Evolutionary conservation across 805 yeast species (phyloP), one percentile per base, ranked within the genome.

Genomic region (Alloascoidea hylecoeti): DNA sequence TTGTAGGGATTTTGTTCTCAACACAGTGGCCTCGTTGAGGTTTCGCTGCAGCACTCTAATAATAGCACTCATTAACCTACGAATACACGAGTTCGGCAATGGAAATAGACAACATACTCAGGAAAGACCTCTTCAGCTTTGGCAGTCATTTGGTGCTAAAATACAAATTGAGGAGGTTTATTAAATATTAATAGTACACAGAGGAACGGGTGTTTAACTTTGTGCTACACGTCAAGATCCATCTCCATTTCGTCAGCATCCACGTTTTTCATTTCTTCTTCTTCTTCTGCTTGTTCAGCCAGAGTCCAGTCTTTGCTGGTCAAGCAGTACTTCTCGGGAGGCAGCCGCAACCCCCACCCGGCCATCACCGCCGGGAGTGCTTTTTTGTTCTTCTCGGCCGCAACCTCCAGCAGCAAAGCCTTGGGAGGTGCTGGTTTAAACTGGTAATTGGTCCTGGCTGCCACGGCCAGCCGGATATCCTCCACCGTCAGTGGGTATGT

Each of bases 371-470:
- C 82, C 3, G 99, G 99, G 38, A 92, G 64, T 0, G 94, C 76
- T 52, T 83, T 78, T 49, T 84, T 78, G 57, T 92, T 92, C 45
- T 95, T 67, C 52, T 94, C 98, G 15, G 78, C 79, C 0, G 98
- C 98, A 48, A 92, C 63, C 57, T 89, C 95, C 56, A 92, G 61
- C 45, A 92, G 58, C 46, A 89, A 63, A 55, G 92, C 96, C 56
- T 89, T 92, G 3, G 97, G 97, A 4, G 94, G 92, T 2, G 82
- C 81, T 2, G 97, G 96, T 56, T 86, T 86, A 67, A 92, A 92
- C 55, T 94, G 97, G 54, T 85, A 85, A 52, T 83, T 86, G n/a
- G 95, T 84, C 42, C 95, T 66, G 0, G 97, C 92, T 0, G 92
- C 89, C 18, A 92, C 86, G 1, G 96, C 96, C 45, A 92, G 66